Conservation (phyloP, 2,329 filamentous ascomycete species). For the Scopulariopsis brevicaulis region DNA sequence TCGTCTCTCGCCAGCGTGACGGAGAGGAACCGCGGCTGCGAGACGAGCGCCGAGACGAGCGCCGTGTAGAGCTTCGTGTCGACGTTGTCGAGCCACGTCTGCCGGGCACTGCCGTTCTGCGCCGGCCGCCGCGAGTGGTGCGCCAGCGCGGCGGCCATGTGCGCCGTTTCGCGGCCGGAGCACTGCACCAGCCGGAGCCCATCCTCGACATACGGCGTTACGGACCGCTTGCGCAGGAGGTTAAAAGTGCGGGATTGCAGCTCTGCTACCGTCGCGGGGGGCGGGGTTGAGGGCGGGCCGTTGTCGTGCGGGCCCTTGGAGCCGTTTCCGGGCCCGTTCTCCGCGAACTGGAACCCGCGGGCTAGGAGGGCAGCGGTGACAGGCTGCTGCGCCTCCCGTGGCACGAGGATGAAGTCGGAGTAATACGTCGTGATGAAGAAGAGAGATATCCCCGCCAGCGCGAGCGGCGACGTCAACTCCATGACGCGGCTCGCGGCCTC, state of each 20-base stretch:
- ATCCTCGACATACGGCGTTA: constrained; percentile 60
- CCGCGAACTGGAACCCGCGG: constrained; percentile 75
- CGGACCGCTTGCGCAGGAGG: constrained; percentile 65
- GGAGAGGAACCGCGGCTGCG: constrained; percentile 60
- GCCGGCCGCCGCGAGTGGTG: constrained; percentile 13
- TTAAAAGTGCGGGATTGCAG: constrained; percentile 75
- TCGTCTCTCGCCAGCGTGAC: constrained; percentile 64
- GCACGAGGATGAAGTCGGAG: constrained; percentile 91
- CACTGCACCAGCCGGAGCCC: constrained; percentile 69
- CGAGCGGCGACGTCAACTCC: constrained; percentile 81
- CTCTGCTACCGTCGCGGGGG: constrained; percentile 66
- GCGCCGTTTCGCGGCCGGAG: constrained; percentile 48
- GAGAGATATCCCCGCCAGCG: constrained; percentile 85
- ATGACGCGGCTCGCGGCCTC: constrained; percentile 87
- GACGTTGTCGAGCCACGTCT: constrained; percentile 45
- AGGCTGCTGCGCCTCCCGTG: constrained; percentile 58
- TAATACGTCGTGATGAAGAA: constrained; percentile 99
- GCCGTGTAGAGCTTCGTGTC: constrained; percentile 53
- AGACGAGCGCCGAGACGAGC: constrained; percentile 47
- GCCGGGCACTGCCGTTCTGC: constrained; percentile 11
- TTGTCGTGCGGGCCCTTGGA: constrained; percentile 50
- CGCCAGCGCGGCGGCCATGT: constrained; percentile 24
- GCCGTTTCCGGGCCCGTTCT: constrained; percentile 32
- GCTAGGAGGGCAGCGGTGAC: constrained; percentile 69
- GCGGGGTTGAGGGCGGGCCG: constrained; percentile 55